Conservation (phyloP, 2,329 filamentous ascomycete species). For the Fusarium proliferatum region DNA sequence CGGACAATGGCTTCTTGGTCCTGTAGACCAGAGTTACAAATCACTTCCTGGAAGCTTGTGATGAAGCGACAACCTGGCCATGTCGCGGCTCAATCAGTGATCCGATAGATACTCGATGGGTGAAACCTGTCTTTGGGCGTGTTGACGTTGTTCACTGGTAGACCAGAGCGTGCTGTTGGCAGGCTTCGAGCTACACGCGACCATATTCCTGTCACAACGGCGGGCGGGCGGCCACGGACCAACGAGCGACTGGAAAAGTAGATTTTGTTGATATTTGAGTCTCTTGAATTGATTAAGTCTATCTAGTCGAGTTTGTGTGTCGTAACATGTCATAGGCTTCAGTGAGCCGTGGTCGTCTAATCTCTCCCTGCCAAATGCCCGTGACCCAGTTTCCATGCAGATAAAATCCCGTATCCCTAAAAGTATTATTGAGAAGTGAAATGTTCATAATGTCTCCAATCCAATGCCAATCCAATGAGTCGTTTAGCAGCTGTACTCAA, state of each 20-base stretch:
- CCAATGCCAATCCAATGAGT: neutral
- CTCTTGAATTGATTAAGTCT: constrained; percentile 2
- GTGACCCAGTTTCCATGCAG: neutral
- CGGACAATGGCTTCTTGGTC: neutral
- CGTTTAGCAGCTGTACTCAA: constrained; percentile 39
- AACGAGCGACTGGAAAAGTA: neutral
- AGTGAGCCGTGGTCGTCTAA: constrained; percentile 4
- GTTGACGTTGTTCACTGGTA: neutral
- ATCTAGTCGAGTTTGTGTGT: constrained; percentile 6
- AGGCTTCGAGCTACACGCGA: neutral
- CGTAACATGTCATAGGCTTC: constrained; percentile 6
- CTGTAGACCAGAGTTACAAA: neutral
- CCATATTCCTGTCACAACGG: neutral
- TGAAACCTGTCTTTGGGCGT: no score
- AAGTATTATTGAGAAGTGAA: constrained; percentile 22
- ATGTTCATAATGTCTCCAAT: neutral
- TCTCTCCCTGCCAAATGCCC: neutral
- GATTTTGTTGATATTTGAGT: no score
- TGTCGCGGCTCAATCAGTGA: neutral
- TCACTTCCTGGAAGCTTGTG: neutral
- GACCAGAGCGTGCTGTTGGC: neutral
- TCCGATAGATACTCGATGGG: neutral
- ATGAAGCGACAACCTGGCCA: neutral
- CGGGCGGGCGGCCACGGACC: neutral
- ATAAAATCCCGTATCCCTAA: neutral